Base-by-base conservation (phyloP, 2,329 filamentous ascomycete species). In the Apiospora sp. region DNA sequence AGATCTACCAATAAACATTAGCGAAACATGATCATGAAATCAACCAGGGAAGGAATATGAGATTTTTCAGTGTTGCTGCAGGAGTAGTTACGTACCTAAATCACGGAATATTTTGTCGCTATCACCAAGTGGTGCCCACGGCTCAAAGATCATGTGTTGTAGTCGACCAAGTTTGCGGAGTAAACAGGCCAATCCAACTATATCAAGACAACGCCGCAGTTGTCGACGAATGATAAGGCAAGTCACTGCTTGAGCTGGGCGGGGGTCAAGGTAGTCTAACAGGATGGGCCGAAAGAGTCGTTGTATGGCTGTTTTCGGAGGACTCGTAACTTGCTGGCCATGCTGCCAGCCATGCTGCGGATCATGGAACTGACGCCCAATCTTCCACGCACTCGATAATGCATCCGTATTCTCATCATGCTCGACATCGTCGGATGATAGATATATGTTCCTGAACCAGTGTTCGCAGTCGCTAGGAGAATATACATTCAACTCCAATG, bases 391-490 rank as follows among this genome's bases (percentile, higher is more conserved):
- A 13, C 24, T n/a, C 10, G n/a, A n/a, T 24, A 51, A 13, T 27
- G n/a, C n/a, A n/a, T 51, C n/a, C n/a, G 27, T n/a, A 10, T 51
- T 82, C n/a, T 51, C 49, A n/a, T 51, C 82, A 73, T 46, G 49
- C 10, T 27, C 49, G 8, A 13, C 8, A n/a, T 49, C n/a, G n/a
- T 51, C 49, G 22, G 49, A 27, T 13, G 49, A 27, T n/a, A 27
- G 14, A 24, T 51, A n/a, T 24, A 51, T 51, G n/a, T 51, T 51
- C 49, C 24, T 27, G 49, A 51, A 27, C 49, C n/a, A 51, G 24
- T 51, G n/a, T 51, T 51, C 49, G 10, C 48, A 49, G 48, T 49
- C 48, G 48, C 48, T 49, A 3, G 48, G 48, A n/a, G 48, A 49
- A 8, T 49, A 49, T 49, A 22, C 48, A 24, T 49, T 49, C 22